Base-by-base conservation (phyloP, 2,329 filamentous ascomycete species). In the Cercospora canescens region DNA sequence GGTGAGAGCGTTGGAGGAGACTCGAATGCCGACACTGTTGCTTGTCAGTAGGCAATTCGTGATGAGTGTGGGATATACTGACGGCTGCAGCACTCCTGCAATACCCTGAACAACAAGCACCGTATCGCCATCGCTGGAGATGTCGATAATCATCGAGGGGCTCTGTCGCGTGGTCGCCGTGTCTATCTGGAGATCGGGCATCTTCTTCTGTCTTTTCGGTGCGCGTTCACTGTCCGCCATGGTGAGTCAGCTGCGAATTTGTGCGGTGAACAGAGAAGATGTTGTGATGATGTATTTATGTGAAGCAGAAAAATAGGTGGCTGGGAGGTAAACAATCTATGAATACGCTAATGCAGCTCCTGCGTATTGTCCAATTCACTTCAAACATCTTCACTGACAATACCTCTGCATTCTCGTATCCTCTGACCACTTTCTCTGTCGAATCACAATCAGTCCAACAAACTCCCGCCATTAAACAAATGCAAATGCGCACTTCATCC, bases 1-100 rank as follows among this genome's bases (percentile, higher is more conserved):
- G 64, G 58, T 61, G 24, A 75, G 63, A 14, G 66, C 63, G 45
- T 63, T 54, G 18, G 68, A 71, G 11, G 71, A 74, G 59, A 69
- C 68, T 28, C 70, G 73, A 48, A 75, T 64, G 56, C 69, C 69
- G 21, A 68, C 60, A 45, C 66, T 12, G 62, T 66, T 24, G 11
- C 26, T 32, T 0, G 26, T 62, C 35, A 41, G 60, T 12, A 12
- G 7, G 28, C 16, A 6, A 1, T 54, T 9, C 11, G 8, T 14
- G 18, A 8, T 18, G 4, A 14, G 9, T n/a, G n/a, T 26, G 30
- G 8, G 48, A 4, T 0, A 12, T 6, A 60, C 60, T 21, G 41
- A 45, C 60, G 60, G 28, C 32, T 66, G 50, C 4, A 59, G n/a
- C 11, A 67, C 16, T 18, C 59, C 62, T 11, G 65, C 65, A 9